A percentile compares a stretch with the other conserved stretches of the same genome.
These are phyloP conservation scores for Lasiodiplodia sp. DNA, from an alignment of 2,329 filamentous ascomycete species.

Conservation along the genomic window DNA sequence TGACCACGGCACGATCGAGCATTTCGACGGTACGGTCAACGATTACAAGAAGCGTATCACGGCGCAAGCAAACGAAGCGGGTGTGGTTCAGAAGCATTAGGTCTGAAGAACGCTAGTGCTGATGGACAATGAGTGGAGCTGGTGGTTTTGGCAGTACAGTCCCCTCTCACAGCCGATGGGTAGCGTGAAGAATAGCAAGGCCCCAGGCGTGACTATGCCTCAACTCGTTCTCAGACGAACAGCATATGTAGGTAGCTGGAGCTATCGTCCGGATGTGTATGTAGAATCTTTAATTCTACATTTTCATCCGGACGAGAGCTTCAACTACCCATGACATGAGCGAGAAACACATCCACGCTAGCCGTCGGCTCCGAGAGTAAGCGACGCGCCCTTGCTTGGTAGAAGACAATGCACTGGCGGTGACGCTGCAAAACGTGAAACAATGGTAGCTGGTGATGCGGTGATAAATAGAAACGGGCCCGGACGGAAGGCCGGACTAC, in stretches of 20 bases:
- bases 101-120: constrained; percentile 49
- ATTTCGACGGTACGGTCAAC: constrained; percentile 94
- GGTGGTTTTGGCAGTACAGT: constrained; percentile 5
- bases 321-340: too few relatives aligned
- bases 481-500: neutral
- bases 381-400: constrained; percentile 15
- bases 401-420: constrained; percentile 20
- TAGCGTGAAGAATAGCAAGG: too few relatives aligned
- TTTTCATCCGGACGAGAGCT: too few relatives aligned
- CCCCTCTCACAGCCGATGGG: too few relatives aligned
- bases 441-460: neutral
- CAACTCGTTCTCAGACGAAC: too few relatives aligned
- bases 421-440: constrained; percentile 13
- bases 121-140: constrained; percentile 45
- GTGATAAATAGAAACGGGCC: constrained; percentile 12
- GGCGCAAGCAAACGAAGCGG: constrained; percentile 84
- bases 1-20: constrained; percentile 90
- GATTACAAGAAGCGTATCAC: constrained; percentile 97
- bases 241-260: too few relatives aligned
- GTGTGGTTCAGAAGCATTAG: constrained; percentile 73
- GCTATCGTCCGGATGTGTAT: too few relatives aligned
- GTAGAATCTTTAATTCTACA: too few relatives aligned
- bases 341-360: too few relatives aligned
- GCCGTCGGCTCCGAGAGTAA: neutral
- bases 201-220: too few relatives aligned